These are phyloP conservation scores for Garcileccinum viscosum DNA, from an alignment of 1,284 basidiomycete species.

Conservation along the genomic window DNA sequence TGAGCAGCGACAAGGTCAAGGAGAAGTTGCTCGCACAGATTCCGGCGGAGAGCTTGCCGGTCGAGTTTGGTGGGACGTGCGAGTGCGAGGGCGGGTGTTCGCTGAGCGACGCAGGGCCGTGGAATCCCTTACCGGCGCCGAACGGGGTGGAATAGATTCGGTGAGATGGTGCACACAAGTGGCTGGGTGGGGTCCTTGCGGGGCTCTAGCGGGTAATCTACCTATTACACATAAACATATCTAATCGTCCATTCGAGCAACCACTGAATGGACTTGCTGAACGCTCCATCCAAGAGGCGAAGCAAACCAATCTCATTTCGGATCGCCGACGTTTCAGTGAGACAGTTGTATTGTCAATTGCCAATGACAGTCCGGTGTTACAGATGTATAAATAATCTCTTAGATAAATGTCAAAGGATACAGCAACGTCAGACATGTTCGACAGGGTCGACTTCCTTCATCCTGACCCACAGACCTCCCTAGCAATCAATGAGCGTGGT, in stretches of 20 bases:
- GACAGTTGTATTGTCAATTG: neutral
- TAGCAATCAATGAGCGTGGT: neutral
- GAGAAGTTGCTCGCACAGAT: conserved; percentile 83
- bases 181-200: neutral
- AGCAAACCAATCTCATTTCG: neutral
- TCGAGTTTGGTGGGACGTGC: conserved; percentile 86
- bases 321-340: neutral
- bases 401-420: neutral
- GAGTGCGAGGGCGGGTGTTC: conserved; percentile 83
- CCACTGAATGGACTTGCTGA: neutral
- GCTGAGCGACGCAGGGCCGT: conserved; percentile 91
- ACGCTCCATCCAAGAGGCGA: neutral
- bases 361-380: neutral
- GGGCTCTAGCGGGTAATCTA: conserved; percentile 35
- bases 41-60: conserved; percentile 82
- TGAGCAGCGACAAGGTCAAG: conserved; percentile 68
- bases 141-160: conserved; percentile 28
- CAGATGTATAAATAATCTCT: neutral
- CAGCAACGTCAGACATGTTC: conserved; percentile 5
- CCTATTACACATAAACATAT: conserved; percentile 30
- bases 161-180: neutral
- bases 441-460: conserved; percentile 24
- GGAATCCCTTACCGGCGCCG: conserved; percentile 59
- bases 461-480: conserved; percentile 35
- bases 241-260: conserved; percentile 35